A percentile compares a stretch with the other conserved stretches of the same genome.
Evolutionary conservation across 495 filamentous ascomycete species (phyloP).

Genomic region (Achaetomiella virescens): DNA sequence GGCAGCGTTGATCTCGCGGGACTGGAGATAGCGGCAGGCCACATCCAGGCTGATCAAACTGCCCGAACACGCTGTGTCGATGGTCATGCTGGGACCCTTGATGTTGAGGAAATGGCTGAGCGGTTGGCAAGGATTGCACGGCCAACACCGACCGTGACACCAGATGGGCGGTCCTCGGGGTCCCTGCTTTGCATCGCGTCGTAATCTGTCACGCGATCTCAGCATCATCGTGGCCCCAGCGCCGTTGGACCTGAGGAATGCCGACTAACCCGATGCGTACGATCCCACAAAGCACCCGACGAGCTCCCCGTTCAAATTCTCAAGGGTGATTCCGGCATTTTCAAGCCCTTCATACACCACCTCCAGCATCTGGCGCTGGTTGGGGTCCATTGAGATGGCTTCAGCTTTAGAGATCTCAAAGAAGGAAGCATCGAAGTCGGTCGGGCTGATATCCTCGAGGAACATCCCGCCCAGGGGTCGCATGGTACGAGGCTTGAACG

Average conservation of each 20-base stretch:
- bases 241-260: too few relatives aligned
- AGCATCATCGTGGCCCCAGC: too few relatives aligned
- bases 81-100: conserved; percentile 32
- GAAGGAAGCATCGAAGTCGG: conserved; percentile 15
- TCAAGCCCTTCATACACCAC: conserved; percentile 79
- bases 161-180: conserved; percentile 15
- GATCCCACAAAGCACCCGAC: conserved; percentile 70
- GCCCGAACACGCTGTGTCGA: conserved; percentile 44
- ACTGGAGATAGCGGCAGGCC: neutral
- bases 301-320: conserved; percentile 58
- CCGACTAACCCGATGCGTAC: conserved; percentile 48
- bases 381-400: conserved; percentile 50
- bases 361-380: conserved; percentile 46
- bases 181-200: conserved; percentile 29
- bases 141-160: conserved; percentile 23
- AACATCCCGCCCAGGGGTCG: conserved; percentile 13
- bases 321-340: conserved; percentile 66
- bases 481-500: conserved; percentile 14
- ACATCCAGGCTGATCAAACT: conserved; percentile 34
- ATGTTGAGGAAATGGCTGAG: conserved; percentile 46
- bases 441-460: conserved; percentile 4
- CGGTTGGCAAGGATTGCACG: conserved; percentile 41
- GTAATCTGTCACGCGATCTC: conserved; percentile 49
- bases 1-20: neutral
- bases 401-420: conserved; percentile 5